These are phyloP conservation scores for Exophiala lecanii-corni DNA, from an alignment of 2,329 filamentous ascomycete species.

Conservation along the genomic window DNA sequence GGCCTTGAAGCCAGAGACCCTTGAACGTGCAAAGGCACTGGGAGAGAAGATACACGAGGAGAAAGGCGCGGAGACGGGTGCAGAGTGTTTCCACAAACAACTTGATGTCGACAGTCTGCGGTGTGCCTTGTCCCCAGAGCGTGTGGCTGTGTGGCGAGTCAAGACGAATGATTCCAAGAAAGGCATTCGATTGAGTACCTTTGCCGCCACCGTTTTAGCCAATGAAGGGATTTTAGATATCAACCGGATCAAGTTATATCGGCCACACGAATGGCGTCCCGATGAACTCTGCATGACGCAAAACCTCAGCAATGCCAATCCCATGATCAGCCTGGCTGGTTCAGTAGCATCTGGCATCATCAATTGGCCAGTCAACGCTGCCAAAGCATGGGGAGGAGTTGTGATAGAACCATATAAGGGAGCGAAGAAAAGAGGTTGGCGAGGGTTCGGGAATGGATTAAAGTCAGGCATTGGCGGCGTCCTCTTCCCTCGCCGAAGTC, in stretches of 20 bases:
- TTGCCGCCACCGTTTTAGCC: conserved; percentile 66
- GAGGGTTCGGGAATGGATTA: conserved; percentile 40
- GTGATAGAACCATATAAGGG: conserved; percentile 42
- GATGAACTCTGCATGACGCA: conserved; percentile 41
- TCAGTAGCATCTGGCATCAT: conserved; percentile 69
- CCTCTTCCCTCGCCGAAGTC: conserved; percentile 57
- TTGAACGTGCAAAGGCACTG: conserved; percentile 51
- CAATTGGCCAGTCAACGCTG: conserved; percentile 58
- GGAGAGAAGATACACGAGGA: conserved; percentile 63
- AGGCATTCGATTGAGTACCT: conserved; percentile 59
- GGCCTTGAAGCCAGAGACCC: conserved; percentile 55
- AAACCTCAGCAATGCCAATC: conserved; percentile 51
- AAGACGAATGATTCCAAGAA: conserved; percentile 47
- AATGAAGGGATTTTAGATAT: conserved; percentile 61
- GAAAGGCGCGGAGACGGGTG: conserved; percentile 57
- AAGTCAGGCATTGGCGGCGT: conserved; percentile 56
- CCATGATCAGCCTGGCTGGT: conserved; percentile 68
- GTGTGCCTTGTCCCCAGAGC: conserved; percentile 64
- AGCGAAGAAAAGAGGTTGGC: conserved; percentile 36
- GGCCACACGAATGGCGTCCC: conserved; percentile 64
- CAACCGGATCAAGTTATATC: conserved; percentile 64
- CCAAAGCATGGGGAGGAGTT: conserved; percentile 43
- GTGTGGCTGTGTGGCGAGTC: conserved; percentile 69
- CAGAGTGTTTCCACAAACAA: conserved; percentile 63
- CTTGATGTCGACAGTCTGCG: conserved; percentile 60